Conservation (phyloP, 2,329 filamentous ascomycete genomes). For the Aspergillus uvarum region DNA sequence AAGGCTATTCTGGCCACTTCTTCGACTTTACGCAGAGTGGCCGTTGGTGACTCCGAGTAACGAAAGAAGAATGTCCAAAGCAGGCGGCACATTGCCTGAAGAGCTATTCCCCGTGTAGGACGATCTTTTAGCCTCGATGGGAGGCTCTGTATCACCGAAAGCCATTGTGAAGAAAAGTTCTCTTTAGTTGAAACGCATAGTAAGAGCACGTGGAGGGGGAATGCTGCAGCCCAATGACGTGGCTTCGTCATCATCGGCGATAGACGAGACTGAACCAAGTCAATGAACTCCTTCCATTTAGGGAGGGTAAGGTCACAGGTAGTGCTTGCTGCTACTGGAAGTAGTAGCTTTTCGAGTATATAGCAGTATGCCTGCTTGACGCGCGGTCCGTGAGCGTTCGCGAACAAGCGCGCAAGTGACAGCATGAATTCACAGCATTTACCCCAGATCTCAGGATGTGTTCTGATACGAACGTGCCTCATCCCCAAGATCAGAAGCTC, state of each 20-base stretch:
- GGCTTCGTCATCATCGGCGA: conserved; percentile 86
- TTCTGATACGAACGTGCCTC: conserved; percentile 79
- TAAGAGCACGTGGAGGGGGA: conserved; percentile 81
- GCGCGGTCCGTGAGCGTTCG: conserved; percentile 78
- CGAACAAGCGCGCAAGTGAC: conserved; percentile 76
- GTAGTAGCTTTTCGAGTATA: conserved; percentile 78
- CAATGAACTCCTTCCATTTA: conserved; percentile 84
- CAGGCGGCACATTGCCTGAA: conserved; percentile 86
- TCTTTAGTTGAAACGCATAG: conserved; percentile 87
- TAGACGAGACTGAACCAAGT: conserved; percentile 73
- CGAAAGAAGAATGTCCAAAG: conserved; percentile 95
- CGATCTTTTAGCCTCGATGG: conserved; percentile 84
- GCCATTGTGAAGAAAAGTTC: conserved; percentile 80
- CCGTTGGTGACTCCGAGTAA: conserved; percentile 67
- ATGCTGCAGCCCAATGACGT: conserved; percentile 85
- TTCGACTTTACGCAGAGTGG: conserved; percentile 76
- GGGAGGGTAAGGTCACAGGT: conserved; percentile 73
- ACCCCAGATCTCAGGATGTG: conserved; percentile 73
- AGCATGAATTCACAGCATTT: conserved; percentile 87
- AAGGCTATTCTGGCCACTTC: conserved; percentile 84
- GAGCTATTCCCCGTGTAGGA: conserved; percentile 70
- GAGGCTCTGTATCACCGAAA: conserved; percentile 73
- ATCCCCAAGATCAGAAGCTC: conserved; percentile 88
- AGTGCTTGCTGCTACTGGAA: conserved; percentile 82
- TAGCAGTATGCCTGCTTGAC: conserved; percentile 96